Evolutionary conservation across 1,284 basidiomycete species (phyloP), one percentile per base, ranked within the genome.

Genomic region (Ceratobasidium sp.): DNA sequence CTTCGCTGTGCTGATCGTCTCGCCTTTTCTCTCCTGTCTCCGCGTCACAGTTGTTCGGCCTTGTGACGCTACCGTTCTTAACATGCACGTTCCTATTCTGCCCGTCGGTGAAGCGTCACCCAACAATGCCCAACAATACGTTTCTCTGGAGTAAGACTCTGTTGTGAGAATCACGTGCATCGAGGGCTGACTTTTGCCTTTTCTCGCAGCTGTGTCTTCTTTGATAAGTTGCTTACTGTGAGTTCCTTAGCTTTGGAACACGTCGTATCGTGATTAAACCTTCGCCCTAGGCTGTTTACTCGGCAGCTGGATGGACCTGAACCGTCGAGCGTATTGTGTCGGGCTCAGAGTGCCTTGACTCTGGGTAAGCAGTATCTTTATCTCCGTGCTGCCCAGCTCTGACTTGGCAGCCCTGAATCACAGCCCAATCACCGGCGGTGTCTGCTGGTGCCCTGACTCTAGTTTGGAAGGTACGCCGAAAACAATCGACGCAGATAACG

Each of bases 31-130:
- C n/a, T n/a, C 11, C 16, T 32, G 3, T 16, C 28, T 21, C 7
- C 26, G 13, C 35, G 18, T 50, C 14, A 18, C n/a, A 67, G 64
- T 11, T 67, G 16, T 55, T 67, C 30, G 64, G 64, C 18, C 28
- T 67, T 32, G 64, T 67, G 7, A 55, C 64, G 4, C 64, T 67
- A 4, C 64, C 64, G 11, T 5, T 55, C 35, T 43, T 67, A 49
- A 41, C 63, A 55, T 55, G 11, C 32, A 67, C 63, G 28, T 67
- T 67, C 11, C 35, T 67, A 13, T 67, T 67, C 28, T 67, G 49
- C 43, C 50, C 63, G 38, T 67, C 63, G 49, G 32, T 67, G n/a
- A 67, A 67, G 35, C 28, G 63, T 26, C 63, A 67, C 49, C 63
- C 63, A 23, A 67, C 63, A 21, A 8, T 67, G 1, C 9, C 63